phyloP scores from a whole-genome alignment of 2,329 filamentous ascomycete species.

The Pseudodiploospora longispora region DNA sequence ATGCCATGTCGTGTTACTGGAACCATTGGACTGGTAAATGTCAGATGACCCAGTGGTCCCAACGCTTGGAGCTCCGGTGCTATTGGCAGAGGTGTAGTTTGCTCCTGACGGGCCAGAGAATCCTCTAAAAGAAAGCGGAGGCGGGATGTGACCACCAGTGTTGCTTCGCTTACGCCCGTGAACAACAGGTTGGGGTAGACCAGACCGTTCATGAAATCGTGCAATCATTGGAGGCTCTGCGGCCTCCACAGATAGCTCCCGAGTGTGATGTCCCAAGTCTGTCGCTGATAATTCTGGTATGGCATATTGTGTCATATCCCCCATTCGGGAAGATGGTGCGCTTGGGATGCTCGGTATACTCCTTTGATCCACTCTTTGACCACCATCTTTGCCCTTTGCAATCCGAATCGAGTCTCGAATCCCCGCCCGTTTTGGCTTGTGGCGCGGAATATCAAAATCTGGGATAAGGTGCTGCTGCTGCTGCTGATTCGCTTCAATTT shows the following conservation, averaged over 20 bases:
- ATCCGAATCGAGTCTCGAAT: conserved; percentile 87
- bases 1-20: conserved; percentile 38
- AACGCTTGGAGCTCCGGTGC: conserved; percentile 49
- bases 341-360: conserved; percentile 33
- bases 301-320: conserved; percentile 27
- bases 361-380: conserved; percentile 46
- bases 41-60: conserved; percentile 54
- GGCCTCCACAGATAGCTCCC: conserved; percentile 47
- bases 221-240: conserved; percentile 67
- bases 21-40: conserved; percentile 46
- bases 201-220: conserved; percentile 54
- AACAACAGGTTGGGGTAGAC: conserved; percentile 31
- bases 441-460: conserved; percentile 41
- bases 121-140: conserved; percentile 66
- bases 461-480: conserved; percentile 26
- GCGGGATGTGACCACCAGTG: conserved; percentile 66
- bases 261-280: conserved; percentile 27
- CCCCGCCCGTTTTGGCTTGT: conserved; percentile 41
- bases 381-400: conserved; percentile 60
- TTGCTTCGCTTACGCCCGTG: conserved; percentile 87
- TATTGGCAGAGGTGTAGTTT: conserved; percentile 43
- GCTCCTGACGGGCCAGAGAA: conserved; percentile 54
- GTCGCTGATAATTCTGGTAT: conserved; percentile 33
- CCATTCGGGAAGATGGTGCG: conserved; percentile 27
- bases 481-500: conserved; percentile 30